Percentiles rank a stretch among this genome's conserved stretches.
These are phyloP conservation scores for Astraeus odoratus DNA, from an alignment of 768 basidiomycete species.

Conservation along the genomic window DNA sequence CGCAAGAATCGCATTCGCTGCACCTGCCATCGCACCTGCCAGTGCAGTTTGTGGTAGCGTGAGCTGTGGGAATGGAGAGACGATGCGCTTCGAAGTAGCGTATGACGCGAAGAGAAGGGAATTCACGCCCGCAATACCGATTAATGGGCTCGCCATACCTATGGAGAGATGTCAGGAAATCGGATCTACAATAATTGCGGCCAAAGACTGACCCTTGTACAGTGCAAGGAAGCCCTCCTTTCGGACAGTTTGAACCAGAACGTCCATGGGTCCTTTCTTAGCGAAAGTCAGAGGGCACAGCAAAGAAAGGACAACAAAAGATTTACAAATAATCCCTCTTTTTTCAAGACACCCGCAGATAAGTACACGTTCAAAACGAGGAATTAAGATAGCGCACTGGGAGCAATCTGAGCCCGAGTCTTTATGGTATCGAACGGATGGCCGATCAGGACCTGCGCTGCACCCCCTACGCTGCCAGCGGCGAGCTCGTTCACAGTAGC, in stretches of 20 bases:
- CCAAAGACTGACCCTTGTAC: constrained; percentile 68
- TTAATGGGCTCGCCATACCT: constrained; percentile 88
- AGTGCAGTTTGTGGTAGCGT: constrained; percentile 72
- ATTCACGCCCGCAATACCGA: constrained; percentile 95
- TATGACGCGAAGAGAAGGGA: constrained; percentile 92
- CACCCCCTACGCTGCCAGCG: constrained; percentile 88
- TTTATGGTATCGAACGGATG: constrained; percentile 88
- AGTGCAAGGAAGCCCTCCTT: constrained; percentile 90
- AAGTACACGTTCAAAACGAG: background rate
- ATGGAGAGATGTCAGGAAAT: background rate
- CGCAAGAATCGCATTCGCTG: constrained; percentile 82
- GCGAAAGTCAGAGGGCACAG: background rate
- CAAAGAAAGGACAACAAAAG: background rate
- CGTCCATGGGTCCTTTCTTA: constrained; percentile 92
- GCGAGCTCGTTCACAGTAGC: constrained; percentile 74
- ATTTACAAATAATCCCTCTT: constrained; percentile 85
- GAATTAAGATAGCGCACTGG: constrained; percentile 45
- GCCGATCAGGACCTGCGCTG: constrained; percentile 91
- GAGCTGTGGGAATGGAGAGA: constrained; percentile 85
- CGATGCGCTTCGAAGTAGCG: constrained; percentile 67
- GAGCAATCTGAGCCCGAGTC: constrained; percentile 82
- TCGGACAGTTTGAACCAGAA: constrained; percentile 69
- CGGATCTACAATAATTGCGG: background rate
- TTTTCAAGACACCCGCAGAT: constrained; percentile 3
- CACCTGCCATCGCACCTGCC: constrained; percentile 92